Evolutionary conservation across 768 basidiomycete species (phyloP), one percentile per base, ranked within the genome.

Genomic region (Boletus edulis): DNA sequence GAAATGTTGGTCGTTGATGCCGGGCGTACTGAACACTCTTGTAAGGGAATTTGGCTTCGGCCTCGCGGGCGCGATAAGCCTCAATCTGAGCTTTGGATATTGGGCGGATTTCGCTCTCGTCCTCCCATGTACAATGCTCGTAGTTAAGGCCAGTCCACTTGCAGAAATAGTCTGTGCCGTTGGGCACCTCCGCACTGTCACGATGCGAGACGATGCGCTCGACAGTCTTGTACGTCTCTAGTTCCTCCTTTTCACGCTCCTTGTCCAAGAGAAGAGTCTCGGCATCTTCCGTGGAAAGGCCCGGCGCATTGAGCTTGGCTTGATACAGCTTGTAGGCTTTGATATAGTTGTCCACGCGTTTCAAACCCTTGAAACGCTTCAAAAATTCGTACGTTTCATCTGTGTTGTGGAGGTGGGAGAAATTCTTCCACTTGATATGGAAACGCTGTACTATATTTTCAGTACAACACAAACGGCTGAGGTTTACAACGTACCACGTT

Each of bases 401-500:
- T n/a, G 97, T 99, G 67, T 99, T 98, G 77, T 98, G 97, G 15
- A 98, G 80, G 70, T 98, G 96, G 11, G 94, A 97, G 72, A 94
- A 98, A 63, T 85, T 86, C 73, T 98, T 98, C 97, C 97, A 99
- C 73, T 99, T 99, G 78, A 99, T 94, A 70, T 98, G 94, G 78
- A 89, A 99, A 49, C 94, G 94, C 94, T 97, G 67, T 4, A 61
- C 56, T 49, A 24, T 52, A 51, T 41, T 31, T 39, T 65, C 31
- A 60, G 66, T 10, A 49, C 7, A 17, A 40, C 1, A 27, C 11
- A 17, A 46, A 43, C 18, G 24, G 32, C 12, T 3, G 20, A 14
- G 22, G 13, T 29, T 15, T 46, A 11, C 9, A 29, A 71, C 81
- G 51, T 71, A 94, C 94, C 62, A 96, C 81, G 67, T 97, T 97